Evolutionary conservation across 2,329 filamentous ascomycete genomes (phyloP), one percentile per base, ranked within the genome.

Genomic region (Fusarium pseudograminearum): DNA sequence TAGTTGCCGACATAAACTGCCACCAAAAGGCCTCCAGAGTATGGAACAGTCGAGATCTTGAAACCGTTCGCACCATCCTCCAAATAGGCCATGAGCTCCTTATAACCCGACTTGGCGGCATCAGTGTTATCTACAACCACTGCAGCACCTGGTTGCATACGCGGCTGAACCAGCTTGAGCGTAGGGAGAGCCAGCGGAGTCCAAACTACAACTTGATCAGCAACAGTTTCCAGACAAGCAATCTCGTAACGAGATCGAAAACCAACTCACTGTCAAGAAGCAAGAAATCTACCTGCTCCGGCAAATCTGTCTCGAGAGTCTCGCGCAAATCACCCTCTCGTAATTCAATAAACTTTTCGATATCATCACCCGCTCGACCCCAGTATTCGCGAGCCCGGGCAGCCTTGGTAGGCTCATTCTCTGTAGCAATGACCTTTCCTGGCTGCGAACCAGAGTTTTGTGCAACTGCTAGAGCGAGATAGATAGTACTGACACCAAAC

Each of bases 401-500:
- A 0, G 86, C 86, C 76, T 90, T 90, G 8, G 70, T 74, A 0
- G 78, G 73, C 73, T 90, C 88, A 28, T 88, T 84, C 76, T 90
- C 88, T 0, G 88, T 90, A 0, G 83, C 88, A 71, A 90, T 85
- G 1, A 90, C 87, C 40, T 41, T 72, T 18, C 55, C 75, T 54
- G 15, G 75, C 73, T 34, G 62, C 14, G 34, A 57, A 41, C 16
- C 59, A 36, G 78, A 79, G 60, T 86, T 89, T 57, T 85, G 80
- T 0, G 80, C 81, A 1, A 86, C 85, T 0, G 87, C 88, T 4
- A 90, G 78, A 0, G 87, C 86, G 3, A 90, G 81, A 62, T 89
- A 90, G 45, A 90, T 87, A 0, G 88, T 90, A 58, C 84, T 87
- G 2, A 90, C 83, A 4, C 88, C 88, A 60, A 87, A 90, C 42